These are phyloP conservation scores for Penicillium sclerotiorum DNA, from an alignment of 2,329 filamentous ascomycete genomes.

Conservation along the genomic window DNA sequence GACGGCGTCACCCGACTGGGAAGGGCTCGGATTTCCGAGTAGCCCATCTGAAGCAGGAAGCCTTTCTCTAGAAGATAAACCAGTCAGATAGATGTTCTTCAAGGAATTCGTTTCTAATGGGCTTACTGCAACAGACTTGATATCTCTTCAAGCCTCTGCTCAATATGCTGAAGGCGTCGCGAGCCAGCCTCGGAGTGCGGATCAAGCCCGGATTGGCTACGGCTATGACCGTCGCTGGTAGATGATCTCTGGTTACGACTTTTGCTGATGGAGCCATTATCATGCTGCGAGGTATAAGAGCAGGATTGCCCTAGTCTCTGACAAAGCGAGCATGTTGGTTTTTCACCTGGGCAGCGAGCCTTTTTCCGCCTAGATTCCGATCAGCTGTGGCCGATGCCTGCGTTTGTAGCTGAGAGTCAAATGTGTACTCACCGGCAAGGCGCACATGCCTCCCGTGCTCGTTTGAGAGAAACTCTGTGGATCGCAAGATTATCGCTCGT, in stretches of 20 bases:
- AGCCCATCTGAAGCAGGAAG: neutral
- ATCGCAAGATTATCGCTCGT: slow-evolving; percentile 26
- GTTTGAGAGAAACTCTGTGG: slow-evolving; percentile 29
- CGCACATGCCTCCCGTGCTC: slow-evolving; percentile 30
- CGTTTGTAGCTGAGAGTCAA: neutral
- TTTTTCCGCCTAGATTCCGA: slow-evolving; percentile 25
- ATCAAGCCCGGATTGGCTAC: neutral
- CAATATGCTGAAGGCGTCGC: slow-evolving; percentile 23
- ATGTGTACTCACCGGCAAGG: slow-evolving; percentile 26
- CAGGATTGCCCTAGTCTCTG: slow-evolving; percentile 26
- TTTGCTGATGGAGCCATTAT: slow-evolving; percentile 2
- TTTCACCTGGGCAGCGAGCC: slow-evolving; percentile 31
- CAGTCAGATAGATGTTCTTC: neutral
- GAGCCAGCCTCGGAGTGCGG: slow-evolving; percentile 4
- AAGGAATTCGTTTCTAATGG: neutral
- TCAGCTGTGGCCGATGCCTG: neutral
- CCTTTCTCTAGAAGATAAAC: neutral
- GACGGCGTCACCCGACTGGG: too few relatives aligned
- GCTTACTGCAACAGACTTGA: slow-evolving; percentile 22
- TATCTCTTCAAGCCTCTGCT: slow-evolving; percentile 26
- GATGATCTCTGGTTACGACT: neutral
- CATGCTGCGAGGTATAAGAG: slow-evolving; percentile 22
- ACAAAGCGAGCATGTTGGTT: slow-evolving; percentile 28
- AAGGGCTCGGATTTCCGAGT: neutral
- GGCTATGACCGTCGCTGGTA: neutral